phyloP scores from a whole-genome alignment of 768 basidiomycete genomes.

The Neoboletus subvelutipes region DNA sequence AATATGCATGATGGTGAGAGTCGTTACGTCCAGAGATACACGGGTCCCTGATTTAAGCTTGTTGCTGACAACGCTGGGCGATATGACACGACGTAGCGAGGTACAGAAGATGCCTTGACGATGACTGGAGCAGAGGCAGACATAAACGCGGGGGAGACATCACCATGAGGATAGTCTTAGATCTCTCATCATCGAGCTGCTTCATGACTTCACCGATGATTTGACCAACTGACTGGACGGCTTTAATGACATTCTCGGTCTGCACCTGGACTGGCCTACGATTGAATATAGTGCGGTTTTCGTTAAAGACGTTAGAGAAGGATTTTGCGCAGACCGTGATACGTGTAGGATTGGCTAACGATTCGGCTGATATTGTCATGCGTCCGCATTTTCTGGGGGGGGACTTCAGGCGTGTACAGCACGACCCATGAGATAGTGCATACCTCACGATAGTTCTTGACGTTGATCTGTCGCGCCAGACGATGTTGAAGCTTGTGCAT shows the following conservation, averaged over 20 bases:
- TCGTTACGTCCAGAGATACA: constrained; percentile 99
- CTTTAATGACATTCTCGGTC: constrained; percentile 99
- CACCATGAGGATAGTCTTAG: constrained; percentile 46
- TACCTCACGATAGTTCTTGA: constrained; percentile 78
- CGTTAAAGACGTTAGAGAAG: too few relatives aligned
- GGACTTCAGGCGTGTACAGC: constrained; percentile 2
- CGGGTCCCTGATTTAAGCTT: constrained; percentile 91
- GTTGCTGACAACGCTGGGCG: constrained; percentile 87
- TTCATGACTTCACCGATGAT: constrained; percentile 99
- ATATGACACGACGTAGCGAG: constrained; percentile 97
- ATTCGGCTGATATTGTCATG: constrained; percentile 86
- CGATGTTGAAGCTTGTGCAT: constrained; percentile 46
- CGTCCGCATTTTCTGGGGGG: constrained; percentile 92
- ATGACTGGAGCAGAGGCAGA: constrained; percentile 59
- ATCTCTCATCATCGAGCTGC: constrained; percentile 96
- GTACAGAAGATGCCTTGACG: constrained; percentile 97
- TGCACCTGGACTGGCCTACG: too few relatives aligned
- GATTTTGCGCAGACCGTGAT: background rate
- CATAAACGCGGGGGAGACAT: background rate
- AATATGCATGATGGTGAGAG: constrained; percentile 97
- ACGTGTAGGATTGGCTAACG: constrained; percentile 48
- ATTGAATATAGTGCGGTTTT: too few relatives aligned
- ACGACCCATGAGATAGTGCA: constrained; percentile 4
- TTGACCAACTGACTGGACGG: constrained; percentile 97
- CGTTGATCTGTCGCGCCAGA: constrained; percentile 66